Conservation (phyloP, 2,329 filamentous ascomycete species). For the Peltaster fructicola region DNA sequence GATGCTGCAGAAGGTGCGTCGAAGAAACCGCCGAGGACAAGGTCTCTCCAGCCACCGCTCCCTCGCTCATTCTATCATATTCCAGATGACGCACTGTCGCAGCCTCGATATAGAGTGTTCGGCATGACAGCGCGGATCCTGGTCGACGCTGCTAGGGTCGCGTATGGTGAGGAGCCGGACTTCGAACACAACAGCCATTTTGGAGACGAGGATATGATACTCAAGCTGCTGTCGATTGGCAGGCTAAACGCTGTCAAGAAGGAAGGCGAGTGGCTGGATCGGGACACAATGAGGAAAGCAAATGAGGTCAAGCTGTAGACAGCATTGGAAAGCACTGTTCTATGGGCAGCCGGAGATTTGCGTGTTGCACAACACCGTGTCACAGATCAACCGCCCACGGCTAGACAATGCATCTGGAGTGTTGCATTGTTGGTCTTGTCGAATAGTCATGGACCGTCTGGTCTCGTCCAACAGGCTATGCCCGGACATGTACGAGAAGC, state of each 20-base stretch:
- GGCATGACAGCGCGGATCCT: constrained; percentile 87
- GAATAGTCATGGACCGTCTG: too few species aligned
- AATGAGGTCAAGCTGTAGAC: constrained; percentile 18
- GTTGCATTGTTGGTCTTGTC: too few species aligned
- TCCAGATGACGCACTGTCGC: constrained; percentile 12
- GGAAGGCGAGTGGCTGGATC: constrained; percentile 28
- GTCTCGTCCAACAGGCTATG: too few species aligned
- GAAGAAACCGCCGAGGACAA: constrained; percentile 2
- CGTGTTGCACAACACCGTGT: too few species aligned
- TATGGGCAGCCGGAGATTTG: too few species aligned
- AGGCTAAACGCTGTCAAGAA: constrained; percentile 34
- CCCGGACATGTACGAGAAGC: too few species aligned
- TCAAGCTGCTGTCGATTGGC: constrained; percentile 36
- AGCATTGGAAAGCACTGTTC: too few species aligned
- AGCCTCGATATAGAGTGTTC: constrained; percentile 57
- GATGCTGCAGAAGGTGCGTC: constrained; percentile 1
- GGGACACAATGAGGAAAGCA: constrained; percentile 20
- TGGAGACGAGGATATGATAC: constrained; percentile 50
- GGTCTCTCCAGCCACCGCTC: constrained; percentile 13
- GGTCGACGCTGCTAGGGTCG: constrained; percentile 71
- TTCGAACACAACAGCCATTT: constrained; percentile 56
- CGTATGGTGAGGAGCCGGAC: constrained; percentile 65
- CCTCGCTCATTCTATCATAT: constrained; percentile 13
- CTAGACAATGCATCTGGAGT: too few species aligned
- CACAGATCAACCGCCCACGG: too few species aligned